phyloP scores from a whole-genome alignment of 1,284 basidiomycete species.

The Baeospora myosura region DNA sequence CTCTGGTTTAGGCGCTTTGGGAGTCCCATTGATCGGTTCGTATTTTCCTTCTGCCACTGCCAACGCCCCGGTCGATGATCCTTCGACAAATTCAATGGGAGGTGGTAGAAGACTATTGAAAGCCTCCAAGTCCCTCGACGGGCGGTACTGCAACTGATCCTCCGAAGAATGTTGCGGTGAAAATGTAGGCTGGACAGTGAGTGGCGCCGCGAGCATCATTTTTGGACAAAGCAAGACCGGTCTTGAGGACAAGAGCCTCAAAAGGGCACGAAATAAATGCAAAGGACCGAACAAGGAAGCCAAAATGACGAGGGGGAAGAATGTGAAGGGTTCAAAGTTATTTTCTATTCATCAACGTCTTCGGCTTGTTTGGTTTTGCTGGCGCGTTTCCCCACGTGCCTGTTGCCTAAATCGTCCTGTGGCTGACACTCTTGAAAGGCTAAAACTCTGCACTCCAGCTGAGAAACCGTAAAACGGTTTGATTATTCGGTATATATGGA shows the following conservation, averaged over 20 bases:
- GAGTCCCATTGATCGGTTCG: slow-evolving; percentile 65
- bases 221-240: neutral
- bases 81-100: slow-evolving; percentile 72
- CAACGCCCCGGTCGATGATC: slow-evolving; percentile 65
- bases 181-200: slow-evolving; percentile 34
- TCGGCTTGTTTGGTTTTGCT: too few species aligned
- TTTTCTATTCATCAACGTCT: too few species aligned
- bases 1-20: slow-evolving; percentile 33
- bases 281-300: neutral
- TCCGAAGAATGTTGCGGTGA: slow-evolving; percentile 39
- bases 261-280: neutral
- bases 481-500: too few species aligned
- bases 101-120: slow-evolving; percentile 71
- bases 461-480: too few species aligned
- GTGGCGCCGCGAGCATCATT: slow-evolving; percentile 56
- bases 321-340: too few species aligned
- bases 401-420: too few species aligned
- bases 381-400: too few species aligned
- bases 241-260: neutral
- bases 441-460: too few species aligned
- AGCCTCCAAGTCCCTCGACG: slow-evolving; percentile 60
- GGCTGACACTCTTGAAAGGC: too few species aligned
- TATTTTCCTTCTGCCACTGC: slow-evolving; percentile 67
- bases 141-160: slow-evolving; percentile 48
- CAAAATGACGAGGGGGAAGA: neutral